These are phyloP conservation scores for Agaricus sinodeliciosus DNA, from an alignment of 768 basidiomycete species.

Conservation along the genomic window DNA sequence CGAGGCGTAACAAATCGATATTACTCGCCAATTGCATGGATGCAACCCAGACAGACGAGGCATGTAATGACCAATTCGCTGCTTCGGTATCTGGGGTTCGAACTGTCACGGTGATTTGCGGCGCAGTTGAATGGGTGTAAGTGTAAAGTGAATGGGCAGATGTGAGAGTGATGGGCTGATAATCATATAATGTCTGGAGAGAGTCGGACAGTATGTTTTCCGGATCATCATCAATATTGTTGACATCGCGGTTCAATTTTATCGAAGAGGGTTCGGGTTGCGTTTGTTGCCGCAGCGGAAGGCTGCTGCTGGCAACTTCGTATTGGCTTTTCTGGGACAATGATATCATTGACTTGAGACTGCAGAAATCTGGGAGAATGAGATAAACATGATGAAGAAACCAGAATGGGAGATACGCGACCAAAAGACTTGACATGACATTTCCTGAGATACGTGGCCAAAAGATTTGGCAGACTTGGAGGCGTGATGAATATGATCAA, in stretches of 20 bases:
- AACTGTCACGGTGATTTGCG: constrained; percentile 32
- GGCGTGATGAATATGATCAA: no score
- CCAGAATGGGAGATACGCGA: no score
- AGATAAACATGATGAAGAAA: no score
- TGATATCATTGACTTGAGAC: not conserved
- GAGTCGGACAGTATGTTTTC: constrained; percentile 68
- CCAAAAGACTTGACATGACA: no score
- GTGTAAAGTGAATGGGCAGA: constrained; percentile 47
- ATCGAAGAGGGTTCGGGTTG: not conserved
- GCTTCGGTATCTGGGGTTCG: constrained; percentile 59
- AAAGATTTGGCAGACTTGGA: no score
- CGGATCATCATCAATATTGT: constrained; percentile 25
- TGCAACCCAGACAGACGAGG: constrained; percentile 70
- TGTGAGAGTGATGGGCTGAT: constrained; percentile 53
- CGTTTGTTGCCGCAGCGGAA: not conserved
- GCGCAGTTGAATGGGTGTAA: constrained; percentile 27
- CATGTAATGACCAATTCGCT: constrained; percentile 71
- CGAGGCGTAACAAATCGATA: constrained; percentile 38
- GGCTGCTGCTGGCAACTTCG: no score
- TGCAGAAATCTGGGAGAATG: no score
- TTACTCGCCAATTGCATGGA: constrained; percentile 65
- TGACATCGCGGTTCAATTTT: not conserved
- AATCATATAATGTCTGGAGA: constrained; percentile 54
- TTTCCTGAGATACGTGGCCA: no score
- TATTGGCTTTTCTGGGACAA: not conserved